Evolutionary conservation across 345 rosid species (phyloP).

Genomic region (Stellera chamaejasme): DNA sequence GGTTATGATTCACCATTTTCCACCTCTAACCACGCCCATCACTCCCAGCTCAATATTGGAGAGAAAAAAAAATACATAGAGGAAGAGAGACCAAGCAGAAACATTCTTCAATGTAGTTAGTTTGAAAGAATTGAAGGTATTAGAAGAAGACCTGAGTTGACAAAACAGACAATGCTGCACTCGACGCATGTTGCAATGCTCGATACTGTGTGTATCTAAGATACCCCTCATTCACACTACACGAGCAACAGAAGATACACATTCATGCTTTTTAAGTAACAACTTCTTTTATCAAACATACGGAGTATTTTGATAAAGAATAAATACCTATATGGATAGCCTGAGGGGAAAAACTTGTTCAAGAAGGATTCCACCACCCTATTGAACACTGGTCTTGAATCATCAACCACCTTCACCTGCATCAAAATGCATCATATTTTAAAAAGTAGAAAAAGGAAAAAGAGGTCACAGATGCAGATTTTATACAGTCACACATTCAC

Average conservation of each 20-base stretch:
- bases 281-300: neutral
- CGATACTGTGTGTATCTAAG: conserved; percentile 85
- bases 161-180: conserved; percentile 80
- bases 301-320: conserved; percentile 4
- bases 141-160: conserved; percentile 81
- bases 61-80: no score
- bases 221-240: conserved; percentile 91
- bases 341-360: conserved; percentile 83
- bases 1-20: no score
- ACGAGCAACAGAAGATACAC: conserved; percentile 3
- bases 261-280: neutral
- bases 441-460: no score
- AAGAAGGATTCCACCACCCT: conserved; percentile 65
- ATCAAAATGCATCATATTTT: neutral
- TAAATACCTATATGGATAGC: conserved; percentile 80
- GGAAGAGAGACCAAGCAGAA: no score
- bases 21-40: no score
- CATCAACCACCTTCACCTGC: conserved; percentile 66
- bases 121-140: conserved; percentile 2
- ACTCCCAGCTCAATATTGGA: no score
- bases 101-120: no score
- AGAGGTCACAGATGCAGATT: neutral
- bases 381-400: conserved; percentile 51
- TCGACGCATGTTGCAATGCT: conserved; percentile 77
- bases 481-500: neutral